Conservation (phyloP, 306 rosid genomes). For the Medicago truncatula region MtrunA17r5.0-ANR NC_053042.1:32423001-32423500, state of each 20-base stretch:
- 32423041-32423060: conserved; percentile 47
- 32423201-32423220: conserved; percentile 42
- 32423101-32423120: conserved; percentile 39
- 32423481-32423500: too few species aligned
- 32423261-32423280: too few species aligned
- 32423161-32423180: conserved; percentile 38
- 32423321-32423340: too few species aligned
- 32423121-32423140: conserved; percentile 50
- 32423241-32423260: conserved; percentile 10
- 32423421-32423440: too few species aligned
- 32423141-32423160: conserved; percentile 37
- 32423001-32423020: too few species aligned
- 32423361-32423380: too few species aligned
- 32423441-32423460: conserved; percentile 35
- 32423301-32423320: too few species aligned
- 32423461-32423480: not conserved
- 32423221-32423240: conserved; percentile 32
- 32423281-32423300: too few species aligned
- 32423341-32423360: too few species aligned
- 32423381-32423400: too few species aligned
- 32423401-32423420: too few species aligned
- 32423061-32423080: conserved; percentile 1
- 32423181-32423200: conserved; percentile 38
- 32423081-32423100: conserved; percentile 41
- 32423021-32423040: too few species aligned